phyloP scores from a whole-genome alignment of 495 filamentous ascomycete species.

The Evernia prunastri region DNA sequence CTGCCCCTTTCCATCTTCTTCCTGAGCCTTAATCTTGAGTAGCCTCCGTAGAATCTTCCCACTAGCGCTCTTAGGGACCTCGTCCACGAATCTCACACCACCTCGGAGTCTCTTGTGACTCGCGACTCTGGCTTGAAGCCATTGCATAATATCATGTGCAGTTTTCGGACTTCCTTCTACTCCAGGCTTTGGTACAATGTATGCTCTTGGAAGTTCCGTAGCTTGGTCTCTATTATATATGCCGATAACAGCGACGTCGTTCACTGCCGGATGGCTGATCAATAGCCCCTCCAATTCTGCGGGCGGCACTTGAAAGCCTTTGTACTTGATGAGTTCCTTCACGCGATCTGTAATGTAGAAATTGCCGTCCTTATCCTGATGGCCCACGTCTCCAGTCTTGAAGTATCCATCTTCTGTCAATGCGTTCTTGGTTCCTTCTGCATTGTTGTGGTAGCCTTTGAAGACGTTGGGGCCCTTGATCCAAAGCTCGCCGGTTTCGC shows the following conservation, averaged over 20 bases:
- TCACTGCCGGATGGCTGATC: constrained; percentile 60
- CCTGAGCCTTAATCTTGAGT: constrained; percentile 47
- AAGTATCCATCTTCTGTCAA: constrained; percentile 55
- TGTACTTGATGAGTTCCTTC: constrained; percentile 88
- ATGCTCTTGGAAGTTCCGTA: constrained; percentile 80
- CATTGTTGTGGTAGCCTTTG: constrained; percentile 68
- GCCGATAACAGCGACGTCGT: constrained; percentile 80
- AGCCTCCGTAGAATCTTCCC: constrained; percentile 85
- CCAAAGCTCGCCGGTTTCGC: constrained; percentile 62
- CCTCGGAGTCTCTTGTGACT: constrained; percentile 74
- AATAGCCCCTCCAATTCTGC: constrained; percentile 83
- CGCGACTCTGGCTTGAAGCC: constrained; percentile 57
- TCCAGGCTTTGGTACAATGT: constrained; percentile 60
- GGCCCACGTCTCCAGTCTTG: constrained; percentile 60
- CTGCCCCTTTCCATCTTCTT: constrained; percentile 36
- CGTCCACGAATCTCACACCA: constrained; percentile 73
- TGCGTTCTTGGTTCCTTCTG: constrained; percentile 58
- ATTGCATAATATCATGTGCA: constrained; percentile 55
- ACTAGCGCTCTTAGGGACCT: constrained; percentile 75
- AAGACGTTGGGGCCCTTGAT: constrained; percentile 57
- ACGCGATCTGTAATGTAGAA: constrained; percentile 77
- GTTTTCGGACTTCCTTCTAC: constrained; percentile 46
- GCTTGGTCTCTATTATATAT: constrained; percentile 62
- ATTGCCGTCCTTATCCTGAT: constrained; percentile 53
- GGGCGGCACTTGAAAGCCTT: constrained; percentile 78